A percentile compares a stretch with the other conserved stretches of the same genome.
Conservation (phyloP, 345 rosid genomes). For the Pseudoturritis turrita region DNA sequence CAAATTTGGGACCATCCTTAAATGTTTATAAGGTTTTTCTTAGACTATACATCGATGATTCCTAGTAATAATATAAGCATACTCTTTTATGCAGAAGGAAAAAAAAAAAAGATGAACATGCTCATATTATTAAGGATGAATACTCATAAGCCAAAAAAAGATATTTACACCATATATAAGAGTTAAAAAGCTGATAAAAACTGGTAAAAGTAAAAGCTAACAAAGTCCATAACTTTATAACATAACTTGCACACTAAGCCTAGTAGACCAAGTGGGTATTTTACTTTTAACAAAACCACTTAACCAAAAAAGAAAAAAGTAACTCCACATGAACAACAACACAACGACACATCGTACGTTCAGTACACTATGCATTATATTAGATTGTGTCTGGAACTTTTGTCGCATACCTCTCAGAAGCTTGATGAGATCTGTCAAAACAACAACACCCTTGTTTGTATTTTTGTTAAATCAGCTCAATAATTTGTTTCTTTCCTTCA, state of each 20-base stretch:
- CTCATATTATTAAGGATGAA: not conserved
- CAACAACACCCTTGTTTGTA: constrained; percentile 1
- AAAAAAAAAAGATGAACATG: not conserved
- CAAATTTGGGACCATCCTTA: constrained; percentile 10
- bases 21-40: not conserved
- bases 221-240: constrained; percentile 19
- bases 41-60: not conserved
- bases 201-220: constrained; percentile 17
- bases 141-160: not conserved
- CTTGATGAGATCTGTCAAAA: constrained; percentile 17
- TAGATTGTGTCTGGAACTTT: constrained; percentile 24
- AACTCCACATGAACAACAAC: constrained; percentile 18
- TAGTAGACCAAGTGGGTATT: constrained; percentile 16
- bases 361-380: constrained; percentile 20
- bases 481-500: not conserved
- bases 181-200: not conserved
- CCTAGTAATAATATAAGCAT: not conserved
- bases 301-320: not conserved
- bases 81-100: not conserved
- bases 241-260: constrained; percentile 17
- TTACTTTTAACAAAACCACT: constrained; percentile 17
- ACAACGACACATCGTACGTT: constrained; percentile 13
- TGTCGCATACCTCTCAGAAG: constrained; percentile 19
- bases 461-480: not conserved
- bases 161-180: constrained; percentile 8